Percentiles rank a stretch among this genome's conserved stretches.
These are phyloP conservation scores for Blattamonas nauphoetae DNA, from an alignment of 78 protist species.

Conservation along the genomic window DNA sequence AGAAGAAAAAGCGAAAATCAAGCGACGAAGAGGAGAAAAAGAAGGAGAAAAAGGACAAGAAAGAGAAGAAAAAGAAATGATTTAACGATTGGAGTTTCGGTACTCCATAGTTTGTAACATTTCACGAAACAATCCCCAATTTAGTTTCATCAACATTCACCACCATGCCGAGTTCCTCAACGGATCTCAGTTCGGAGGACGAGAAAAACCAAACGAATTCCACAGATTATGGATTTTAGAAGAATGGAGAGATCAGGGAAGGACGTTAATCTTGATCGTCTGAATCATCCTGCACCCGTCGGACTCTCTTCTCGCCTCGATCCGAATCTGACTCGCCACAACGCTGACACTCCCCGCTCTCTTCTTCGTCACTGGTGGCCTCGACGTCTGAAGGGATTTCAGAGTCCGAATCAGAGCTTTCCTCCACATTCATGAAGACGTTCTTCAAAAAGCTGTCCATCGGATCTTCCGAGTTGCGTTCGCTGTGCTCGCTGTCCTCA, in stretches of 20 bases:
- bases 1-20: not conserved
- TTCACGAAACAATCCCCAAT: not conserved
- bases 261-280: too few species aligned
- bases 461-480: too few species aligned
- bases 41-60: not conserved
- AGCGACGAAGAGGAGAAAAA: not conserved
- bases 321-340: too few species aligned
- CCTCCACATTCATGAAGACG: too few species aligned
- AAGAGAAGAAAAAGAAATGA: not conserved
- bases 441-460: too few species aligned
- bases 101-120: not conserved
- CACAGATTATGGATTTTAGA: not conserved
- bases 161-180: not conserved
- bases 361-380: too few species aligned
- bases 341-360: too few species aligned
- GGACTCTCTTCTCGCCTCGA: too few species aligned
- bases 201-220: not conserved
- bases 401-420: too few species aligned
- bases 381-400: too few species aligned
- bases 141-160: not conserved
- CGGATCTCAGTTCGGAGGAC: not conserved
- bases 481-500: too few species aligned
- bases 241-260: not conserved
- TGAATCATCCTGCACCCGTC: too few species aligned
- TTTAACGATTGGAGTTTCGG: not conserved